These are phyloP conservation scores for Pelargonium australe DNA, from an alignment of 441 rosid species.

Conservation along the genomic window DNA sequence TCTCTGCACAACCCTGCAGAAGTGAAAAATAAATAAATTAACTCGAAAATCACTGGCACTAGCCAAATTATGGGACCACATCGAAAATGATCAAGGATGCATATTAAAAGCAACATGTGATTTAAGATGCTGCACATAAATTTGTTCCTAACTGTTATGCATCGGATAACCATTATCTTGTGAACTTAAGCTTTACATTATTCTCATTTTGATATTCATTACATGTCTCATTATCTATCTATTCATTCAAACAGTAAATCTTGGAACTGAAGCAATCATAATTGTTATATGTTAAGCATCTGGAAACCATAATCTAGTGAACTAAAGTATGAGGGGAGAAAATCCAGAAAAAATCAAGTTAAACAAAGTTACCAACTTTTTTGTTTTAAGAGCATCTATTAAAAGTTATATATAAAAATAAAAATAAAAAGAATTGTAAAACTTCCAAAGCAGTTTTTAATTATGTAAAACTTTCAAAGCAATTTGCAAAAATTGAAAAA, in stretches of 20 bases:
- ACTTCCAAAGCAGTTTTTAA: neutral
- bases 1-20: constrained; percentile 87
- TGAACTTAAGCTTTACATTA: neutral
- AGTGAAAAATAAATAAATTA: constrained; percentile 25
- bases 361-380: neutral
- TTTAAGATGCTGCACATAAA: neutral
- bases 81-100: neutral
- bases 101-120: constrained; percentile 4
- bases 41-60: constrained; percentile 12
- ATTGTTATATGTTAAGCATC: neutral
- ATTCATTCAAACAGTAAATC: neutral
- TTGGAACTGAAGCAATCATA: neutral
- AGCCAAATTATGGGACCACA: constrained; percentile 1
- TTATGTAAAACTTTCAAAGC: neutral
- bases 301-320: neutral
- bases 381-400: no score
- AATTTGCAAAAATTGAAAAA: neutral
- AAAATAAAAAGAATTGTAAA: neutral
- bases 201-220: neutral
- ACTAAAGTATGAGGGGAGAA: neutral
- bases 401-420: no score
- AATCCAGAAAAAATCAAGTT: neutral
- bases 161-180: neutral
- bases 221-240: neutral
- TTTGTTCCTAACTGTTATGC: neutral